Evolutionary conservation across 345 rosid species (phyloP).

Genomic region (Salix suchowensis): DNA sequence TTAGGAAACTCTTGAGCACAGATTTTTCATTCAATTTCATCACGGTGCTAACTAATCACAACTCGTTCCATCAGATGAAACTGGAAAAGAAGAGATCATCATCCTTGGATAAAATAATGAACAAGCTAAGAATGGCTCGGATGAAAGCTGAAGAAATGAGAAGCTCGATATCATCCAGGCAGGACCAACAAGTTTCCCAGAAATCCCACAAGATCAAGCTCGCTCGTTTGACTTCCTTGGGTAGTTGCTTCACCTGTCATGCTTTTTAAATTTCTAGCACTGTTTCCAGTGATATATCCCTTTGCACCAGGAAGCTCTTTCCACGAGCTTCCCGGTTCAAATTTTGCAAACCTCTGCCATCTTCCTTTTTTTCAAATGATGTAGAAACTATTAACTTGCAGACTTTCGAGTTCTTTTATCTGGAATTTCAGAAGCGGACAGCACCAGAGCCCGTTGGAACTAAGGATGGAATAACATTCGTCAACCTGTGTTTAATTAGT

Average conservation of each 20-base stretch:
- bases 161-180: slow-evolving; percentile 37
- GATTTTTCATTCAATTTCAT: background rate
- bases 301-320: background rate
- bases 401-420: background rate
- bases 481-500: background rate
- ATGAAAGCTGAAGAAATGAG: slow-evolving; percentile 76
- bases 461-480: no score
- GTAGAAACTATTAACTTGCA: background rate
- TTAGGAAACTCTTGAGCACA: background rate
- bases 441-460: no score
- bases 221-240: slow-evolving; percentile 30
- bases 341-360: background rate
- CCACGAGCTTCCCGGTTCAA: background rate
- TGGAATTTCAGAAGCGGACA: no score
- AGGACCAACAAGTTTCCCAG: slow-evolving; percentile 30
- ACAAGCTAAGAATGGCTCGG: slow-evolving; percentile 60
- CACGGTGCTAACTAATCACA: background rate
- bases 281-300: background rate
- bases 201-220: slow-evolving; percentile 30
- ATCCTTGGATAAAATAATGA: slow-evolving; percentile 76
- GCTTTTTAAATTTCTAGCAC: slow-evolving; percentile 14
- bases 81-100: slow-evolving; percentile 85
- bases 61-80: slow-evolving; percentile 50
- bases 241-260: slow-evolving; percentile 53
- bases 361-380: no score